These are phyloP conservation scores for Medicago truncatula DNA, from an alignment of 306 rosid genomes.

Conservation along the genomic window MtrunA17r5.0-ANR NC_053046.1:26288501-26289000, in stretches of 20 bases:
- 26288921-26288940: too few relatives aligned
- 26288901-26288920: too few relatives aligned
- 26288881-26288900: too few relatives aligned
- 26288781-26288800: constrained; percentile 2
- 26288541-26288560: constrained; percentile 35
- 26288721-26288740: constrained; percentile 7
- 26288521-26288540: constrained; percentile 20
- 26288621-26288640: too few relatives aligned
- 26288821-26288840: too few relatives aligned
- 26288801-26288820: background rate
- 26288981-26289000: too few relatives aligned
- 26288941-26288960: too few relatives aligned
- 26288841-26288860: too few relatives aligned
- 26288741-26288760: background rate
- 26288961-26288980: too few relatives aligned
- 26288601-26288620: too few relatives aligned
- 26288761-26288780: background rate
- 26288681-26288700: constrained; percentile 40
- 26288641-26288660: constrained; percentile 38
- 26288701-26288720: background rate
- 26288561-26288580: constrained; percentile 31
- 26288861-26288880: too few relatives aligned
- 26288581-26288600: too few relatives aligned
- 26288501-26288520: constrained; percentile 21
- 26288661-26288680: constrained; percentile 37